Evolutionary conservation across 768 basidiomycete species (phyloP).

Genomic region (Ramaria sp.): DNA sequence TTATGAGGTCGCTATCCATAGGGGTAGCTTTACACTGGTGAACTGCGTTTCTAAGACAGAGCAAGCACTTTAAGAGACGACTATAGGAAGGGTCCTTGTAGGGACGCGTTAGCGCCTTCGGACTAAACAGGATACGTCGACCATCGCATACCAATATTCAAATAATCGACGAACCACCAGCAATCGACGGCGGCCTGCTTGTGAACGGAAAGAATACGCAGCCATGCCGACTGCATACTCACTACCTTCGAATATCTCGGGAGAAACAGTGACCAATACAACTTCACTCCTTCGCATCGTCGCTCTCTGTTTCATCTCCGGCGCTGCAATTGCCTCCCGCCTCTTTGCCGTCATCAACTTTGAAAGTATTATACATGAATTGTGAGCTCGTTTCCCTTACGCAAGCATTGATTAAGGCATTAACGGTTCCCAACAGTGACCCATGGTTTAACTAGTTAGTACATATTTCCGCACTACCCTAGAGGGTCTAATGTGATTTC

Average conservation of each 20-base stretch:
- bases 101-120: not conserved
- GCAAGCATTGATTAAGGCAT: slow-evolving; percentile 9
- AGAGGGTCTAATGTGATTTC: slow-evolving; percentile 9
- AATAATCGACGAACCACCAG: not conserved
- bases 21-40: not conserved
- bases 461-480: slow-evolving; percentile 7
- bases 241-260: slow-evolving; percentile 22
- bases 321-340: slow-evolving; percentile 89
- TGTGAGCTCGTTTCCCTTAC: slow-evolving; percentile 43
- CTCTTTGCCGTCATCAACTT: slow-evolving; percentile 97
- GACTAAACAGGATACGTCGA: slow-evolving; percentile 5
- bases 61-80: not conserved
- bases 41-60: not conserved
- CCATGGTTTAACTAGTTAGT: slow-evolving; percentile 99
- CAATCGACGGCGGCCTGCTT: not conserved
- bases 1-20: slow-evolving; percentile 94
- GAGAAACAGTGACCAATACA: slow-evolving; percentile 72
- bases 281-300: slow-evolving; percentile 84
- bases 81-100: not conserved
- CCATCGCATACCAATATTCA: not conserved
- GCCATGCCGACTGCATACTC: slow-evolving; percentile 12
- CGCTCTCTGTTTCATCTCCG: slow-evolving; percentile 83
- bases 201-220: not conserved
- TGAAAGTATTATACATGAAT: slow-evolving; percentile 99
- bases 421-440: slow-evolving; percentile 41